Evolutionary conservation across 192 early-diverging fungal species (phyloP), one percentile per base, ranked within the genome.

Genomic region (Backusella luteola): DNA sequence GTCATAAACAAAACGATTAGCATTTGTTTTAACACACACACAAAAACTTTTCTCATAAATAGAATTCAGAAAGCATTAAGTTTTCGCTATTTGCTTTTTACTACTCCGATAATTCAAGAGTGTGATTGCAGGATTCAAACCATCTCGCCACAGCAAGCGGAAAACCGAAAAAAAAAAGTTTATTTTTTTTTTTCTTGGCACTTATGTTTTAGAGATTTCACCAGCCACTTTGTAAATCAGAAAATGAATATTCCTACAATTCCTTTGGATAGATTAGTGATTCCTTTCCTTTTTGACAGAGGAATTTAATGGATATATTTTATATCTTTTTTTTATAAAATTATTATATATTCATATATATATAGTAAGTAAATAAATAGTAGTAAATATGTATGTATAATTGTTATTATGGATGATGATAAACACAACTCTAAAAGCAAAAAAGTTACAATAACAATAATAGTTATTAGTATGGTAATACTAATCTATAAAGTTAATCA

Each of bases 231-330:
- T 63, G 56, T 9, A 63, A 63, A 63, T 63, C 56, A 63, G 56
- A 49, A 49, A 49, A n/a, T 63, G 56, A 63, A 63, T 63, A 8
- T 63, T 59, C 53, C 9, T 29, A 63, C 26, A 63, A 3, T 63
- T 63, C 21, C 29, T 63, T 63, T 63, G 56, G 56, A 26, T 63
- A 63, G 56, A 63, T 63, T 63, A 63, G 56, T 63, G 56, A 63
- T 63, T 29, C 56, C 56, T 63, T 63, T 63, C 56, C 56, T 4
- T 63, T 59, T 63, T 63, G 56, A 63, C 56, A 63, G 56, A 63
- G 56, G 56, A 63, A 63, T 63, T 63, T 63, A 63, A 63, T 63
- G 56, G 56, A 26, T 63, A 63, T 26, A 63, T 63, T 63, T 29
- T 63, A 63, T 63, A 23, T 56, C 53, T 56, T 11, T 52, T 49